These are phyloP conservation scores for Penicillium ochrochloron DNA, from an alignment of 495 filamentous ascomycete genomes.

Conservation along the genomic window DNA sequence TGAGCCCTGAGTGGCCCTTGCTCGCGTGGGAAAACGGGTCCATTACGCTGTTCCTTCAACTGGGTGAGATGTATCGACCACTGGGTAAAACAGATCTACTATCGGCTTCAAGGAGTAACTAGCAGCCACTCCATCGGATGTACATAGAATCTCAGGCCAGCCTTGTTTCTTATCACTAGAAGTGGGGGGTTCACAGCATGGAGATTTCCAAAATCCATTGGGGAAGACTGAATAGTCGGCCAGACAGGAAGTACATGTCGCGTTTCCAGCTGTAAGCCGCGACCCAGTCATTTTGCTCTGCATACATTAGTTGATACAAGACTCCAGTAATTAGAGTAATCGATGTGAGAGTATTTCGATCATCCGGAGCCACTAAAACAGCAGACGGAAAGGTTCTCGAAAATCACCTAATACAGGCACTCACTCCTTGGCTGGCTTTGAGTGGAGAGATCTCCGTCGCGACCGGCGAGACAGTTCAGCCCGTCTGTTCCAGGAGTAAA, in stretches of 20 bases:
- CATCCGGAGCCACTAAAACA: conserved; percentile 15
- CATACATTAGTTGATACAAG: conserved; percentile 17
- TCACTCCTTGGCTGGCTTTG: conserved; percentile 13
- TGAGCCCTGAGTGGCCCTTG: conserved; percentile 32
- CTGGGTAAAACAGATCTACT: neutral
- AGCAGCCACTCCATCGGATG: neutral
- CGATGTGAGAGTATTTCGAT: conserved; percentile 17
- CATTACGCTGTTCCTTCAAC: conserved; percentile 24
- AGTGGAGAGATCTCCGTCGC: conserved; percentile 23
- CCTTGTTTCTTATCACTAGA: neutral
- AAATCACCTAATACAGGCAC: conserved; percentile 28
- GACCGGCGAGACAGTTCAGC: conserved; percentile 18
- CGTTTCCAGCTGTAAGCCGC: conserved; percentile 30
- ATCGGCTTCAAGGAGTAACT: conserved; percentile 3
- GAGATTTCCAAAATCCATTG: neutral
- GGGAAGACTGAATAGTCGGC: conserved; percentile 1
- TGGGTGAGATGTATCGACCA: conserved; percentile 19
- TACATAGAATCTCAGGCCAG: neutral
- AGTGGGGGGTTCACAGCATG: neutral
- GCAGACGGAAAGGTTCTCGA: conserved; percentile 22
- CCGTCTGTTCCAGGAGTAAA: conserved; percentile 4
- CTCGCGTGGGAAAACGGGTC: conserved; percentile 31
- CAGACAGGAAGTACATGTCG: conserved; percentile 10
- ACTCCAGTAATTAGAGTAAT: neutral
- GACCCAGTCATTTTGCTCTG: conserved; percentile 40